phyloP scores from a whole-genome alignment of 352 stramenopile genomes.

The Thalassiosira allenii region DNA sequence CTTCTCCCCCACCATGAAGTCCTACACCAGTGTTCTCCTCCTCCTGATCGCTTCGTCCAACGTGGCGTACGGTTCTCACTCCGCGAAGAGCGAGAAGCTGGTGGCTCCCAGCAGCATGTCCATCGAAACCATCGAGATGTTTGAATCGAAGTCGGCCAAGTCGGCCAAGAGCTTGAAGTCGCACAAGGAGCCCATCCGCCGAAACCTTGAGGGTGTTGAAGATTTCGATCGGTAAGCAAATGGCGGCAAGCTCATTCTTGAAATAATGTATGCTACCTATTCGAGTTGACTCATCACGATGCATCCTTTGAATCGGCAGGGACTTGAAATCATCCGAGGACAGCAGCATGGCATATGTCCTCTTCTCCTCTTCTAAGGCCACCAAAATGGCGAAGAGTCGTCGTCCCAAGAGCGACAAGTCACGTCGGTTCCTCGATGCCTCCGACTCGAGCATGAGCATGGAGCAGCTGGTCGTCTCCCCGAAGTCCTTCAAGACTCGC shows the following conservation, averaged over 20 bases:
- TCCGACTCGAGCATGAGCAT: not conserved
- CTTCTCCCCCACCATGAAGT: slow-evolving; percentile 13
- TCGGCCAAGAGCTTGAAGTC: too few relatives aligned
- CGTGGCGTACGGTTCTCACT: not conserved
- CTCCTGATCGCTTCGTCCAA: not conserved
- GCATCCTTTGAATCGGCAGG: too few relatives aligned
- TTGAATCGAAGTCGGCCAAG: not conserved
- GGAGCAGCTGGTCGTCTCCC: not conserved
- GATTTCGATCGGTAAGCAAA: too few relatives aligned
- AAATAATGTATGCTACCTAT: too few relatives aligned
- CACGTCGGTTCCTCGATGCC: slow-evolving; percentile 6
- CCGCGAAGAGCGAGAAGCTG: slow-evolving; percentile 9
- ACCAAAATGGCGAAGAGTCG: not conserved
- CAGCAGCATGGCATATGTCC: too few relatives aligned
- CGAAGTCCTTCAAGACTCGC: slow-evolving; percentile 14
- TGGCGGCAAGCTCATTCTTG: too few relatives aligned
- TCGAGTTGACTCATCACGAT: too few relatives aligned
- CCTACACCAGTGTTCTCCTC: slow-evolving; percentile 3
- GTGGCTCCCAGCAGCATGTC: too few relatives aligned
- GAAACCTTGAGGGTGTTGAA: too few relatives aligned
- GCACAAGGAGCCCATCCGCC: too few relatives aligned
- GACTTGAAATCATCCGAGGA: too few relatives aligned
- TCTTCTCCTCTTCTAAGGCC: not conserved
- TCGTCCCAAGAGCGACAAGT: not conserved
- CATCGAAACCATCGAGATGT: not conserved